Evolutionary conservation across 1,284 basidiomycete species (phyloP), one percentile per base, ranked within the genome.

Genomic region (Sporisorium graminicola): DNA sequence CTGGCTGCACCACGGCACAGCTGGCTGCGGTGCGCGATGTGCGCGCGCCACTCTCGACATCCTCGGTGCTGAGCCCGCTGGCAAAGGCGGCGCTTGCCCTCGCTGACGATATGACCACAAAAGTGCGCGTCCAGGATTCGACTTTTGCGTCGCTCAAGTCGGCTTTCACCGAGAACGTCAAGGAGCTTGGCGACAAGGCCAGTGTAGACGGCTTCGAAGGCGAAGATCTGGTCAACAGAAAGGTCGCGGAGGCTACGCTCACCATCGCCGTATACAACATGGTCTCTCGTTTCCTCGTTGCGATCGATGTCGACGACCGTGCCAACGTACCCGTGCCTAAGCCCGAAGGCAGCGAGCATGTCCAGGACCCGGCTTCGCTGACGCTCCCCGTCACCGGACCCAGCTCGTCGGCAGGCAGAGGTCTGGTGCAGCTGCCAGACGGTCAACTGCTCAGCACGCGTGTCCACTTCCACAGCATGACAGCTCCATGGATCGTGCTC

Each of bases 211-310:
- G 74, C 20, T 73, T 73, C 33, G 44, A 77, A 42, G 75, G 67
- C 16, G 63, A 73, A 20, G 64, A 74, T 16, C 70, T 65, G 13
- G 65, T 74, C 58, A 71, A 80, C 42, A 62, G 74, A 12, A 86
- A 86, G 62, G 62, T 87, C 22, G 75, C 86, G 40, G 87, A 87
- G 70, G 86, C 85, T 3, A 84, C 86, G 8, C 85, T 86, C 16
- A 86, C 86, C 10, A 80, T 82, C 0, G 86, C 86, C 18, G 85
- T 84, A 5, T 87, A 87, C 82, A 87, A 87, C 78, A 87, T 87
- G 86, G 87, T 87, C 31, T 87, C 86, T 1, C 82, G 87, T 27
- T 82, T 87, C 58, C 82, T 87, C 40, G 85, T 87, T 50, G 85
- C 86, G 3, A 76, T 87, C 56, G 86, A 87, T 60, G 84, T 87